A percentile compares a stretch with the other conserved stretches of the same genome.
Conservation (phyloP, 768 basidiomycete species). For the Suillus variegatus region DNA sequence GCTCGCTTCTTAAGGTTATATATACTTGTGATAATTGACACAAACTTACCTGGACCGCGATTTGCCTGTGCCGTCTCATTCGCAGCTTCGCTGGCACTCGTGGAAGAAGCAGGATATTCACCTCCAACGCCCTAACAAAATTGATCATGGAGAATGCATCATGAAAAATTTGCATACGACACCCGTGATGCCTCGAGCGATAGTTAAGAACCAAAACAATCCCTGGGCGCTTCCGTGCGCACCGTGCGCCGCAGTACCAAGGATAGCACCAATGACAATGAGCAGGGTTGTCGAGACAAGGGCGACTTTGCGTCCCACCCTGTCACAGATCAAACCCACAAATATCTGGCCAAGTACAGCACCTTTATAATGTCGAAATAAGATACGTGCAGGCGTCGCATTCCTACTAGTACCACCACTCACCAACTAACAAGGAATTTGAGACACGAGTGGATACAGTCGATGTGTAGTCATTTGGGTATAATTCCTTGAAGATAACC, state of each 20-base stretch:
- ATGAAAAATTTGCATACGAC: conserved; percentile 41
- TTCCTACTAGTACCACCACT: conserved; percentile 20
- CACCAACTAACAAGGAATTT: conserved; percentile 70
- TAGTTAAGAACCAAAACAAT: conserved; percentile 74
- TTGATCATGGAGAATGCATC: not conserved
- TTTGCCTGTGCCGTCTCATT: conserved; percentile 64
- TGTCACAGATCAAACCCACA: conserved; percentile 72
- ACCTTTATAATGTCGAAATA: conserved; percentile 35
- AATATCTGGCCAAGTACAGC: conserved; percentile 61
- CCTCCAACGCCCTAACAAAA: conserved; percentile 64
- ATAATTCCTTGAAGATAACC: conserved; percentile 67
- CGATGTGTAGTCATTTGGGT: conserved; percentile 63
- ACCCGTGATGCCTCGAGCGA: conserved; percentile 71
- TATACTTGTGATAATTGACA: conserved; percentile 6
- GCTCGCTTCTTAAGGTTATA: conserved; percentile 3
- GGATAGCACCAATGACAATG: conserved; percentile 69
- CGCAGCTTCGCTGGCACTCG: conserved; percentile 69
- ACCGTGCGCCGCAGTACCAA: conserved; percentile 70
- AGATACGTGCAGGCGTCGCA: not conserved
- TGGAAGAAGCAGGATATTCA: conserved; percentile 75
- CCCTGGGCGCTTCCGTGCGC: conserved; percentile 54
- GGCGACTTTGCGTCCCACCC: conserved; percentile 74
- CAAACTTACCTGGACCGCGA: conserved; percentile 57
- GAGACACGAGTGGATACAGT: conserved; percentile 66
- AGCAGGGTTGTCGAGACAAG: conserved; percentile 66